These are phyloP conservation scores for Poterioochromonas sp. DNA, from an alignment of 352 stramenopile species.

Conservation along the genomic window DNA sequence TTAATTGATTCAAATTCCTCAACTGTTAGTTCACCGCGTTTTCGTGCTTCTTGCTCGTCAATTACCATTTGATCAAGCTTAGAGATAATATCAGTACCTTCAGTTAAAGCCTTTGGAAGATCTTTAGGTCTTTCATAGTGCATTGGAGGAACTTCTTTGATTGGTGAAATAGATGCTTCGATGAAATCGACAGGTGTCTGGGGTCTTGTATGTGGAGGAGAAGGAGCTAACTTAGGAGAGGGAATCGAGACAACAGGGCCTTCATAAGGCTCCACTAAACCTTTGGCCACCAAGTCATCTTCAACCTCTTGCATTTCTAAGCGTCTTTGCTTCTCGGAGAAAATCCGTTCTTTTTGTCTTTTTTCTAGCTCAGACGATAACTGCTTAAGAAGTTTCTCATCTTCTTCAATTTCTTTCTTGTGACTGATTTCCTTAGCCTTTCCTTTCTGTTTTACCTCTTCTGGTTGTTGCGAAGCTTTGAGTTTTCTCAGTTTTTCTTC, in stretches of 20 bases:
- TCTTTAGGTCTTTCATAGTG: slow-evolving; percentile 32
- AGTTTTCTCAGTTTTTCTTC: slow-evolving; percentile 54
- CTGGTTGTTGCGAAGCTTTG: neutral
- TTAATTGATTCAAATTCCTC: slow-evolving; percentile 53
- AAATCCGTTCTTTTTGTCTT: slow-evolving; percentile 19
- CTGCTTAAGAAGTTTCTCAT: slow-evolving; percentile 24
- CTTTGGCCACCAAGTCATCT: slow-evolving; percentile 19
- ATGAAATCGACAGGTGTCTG: neutral
- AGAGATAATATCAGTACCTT: slow-evolving; percentile 26
- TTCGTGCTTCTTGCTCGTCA: slow-evolving; percentile 61
- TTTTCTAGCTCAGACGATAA: slow-evolving; percentile 32
- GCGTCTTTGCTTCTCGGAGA: slow-evolving; percentile 34
- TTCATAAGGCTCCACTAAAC: neutral
- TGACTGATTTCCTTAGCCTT: neutral
- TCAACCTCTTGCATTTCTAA: slow-evolving; percentile 35
- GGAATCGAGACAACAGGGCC: neutral
- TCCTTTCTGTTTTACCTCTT: slow-evolving; percentile 12
- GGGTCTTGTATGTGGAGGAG: neutral
- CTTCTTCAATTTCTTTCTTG: slow-evolving; percentile 31
- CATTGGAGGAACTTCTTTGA: slow-evolving; percentile 31
- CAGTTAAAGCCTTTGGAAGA: slow-evolving; percentile 20
- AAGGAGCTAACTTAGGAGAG: neutral
- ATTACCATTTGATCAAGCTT: slow-evolving; percentile 54
- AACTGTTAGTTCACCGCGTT: slow-evolving; percentile 46
- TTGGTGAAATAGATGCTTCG: neutral